Conservation (phyloP, 805 yeast genomes). For the Candida tammaniensis region DNA sequence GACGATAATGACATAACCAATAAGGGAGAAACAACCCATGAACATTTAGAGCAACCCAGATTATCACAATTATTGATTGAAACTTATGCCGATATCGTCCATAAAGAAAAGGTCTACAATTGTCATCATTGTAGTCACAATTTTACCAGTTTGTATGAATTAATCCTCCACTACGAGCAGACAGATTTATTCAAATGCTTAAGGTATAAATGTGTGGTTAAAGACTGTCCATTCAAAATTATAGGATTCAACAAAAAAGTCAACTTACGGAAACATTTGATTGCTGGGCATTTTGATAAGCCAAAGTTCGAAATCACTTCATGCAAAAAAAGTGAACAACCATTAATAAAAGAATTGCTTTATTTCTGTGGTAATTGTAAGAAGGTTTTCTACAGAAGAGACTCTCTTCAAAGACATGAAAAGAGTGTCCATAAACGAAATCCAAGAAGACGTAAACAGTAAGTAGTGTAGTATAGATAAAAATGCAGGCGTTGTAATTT, state of each 20-base stretch:
- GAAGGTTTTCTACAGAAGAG: conserved; percentile 13
- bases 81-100: background rate
- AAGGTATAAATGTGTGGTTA: conserved; percentile 25
- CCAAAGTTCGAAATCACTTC: background rate
- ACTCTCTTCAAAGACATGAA: conserved; percentile 12
- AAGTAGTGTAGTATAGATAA: too few species aligned
- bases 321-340: background rate
- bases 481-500: too few species aligned
- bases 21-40: too few species aligned
- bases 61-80: conserved; percentile 2
- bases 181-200: conserved; percentile 14
- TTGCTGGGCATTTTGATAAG: conserved; percentile 21
- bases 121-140: conserved; percentile 10
- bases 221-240: conserved; percentile 26
- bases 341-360: conserved; percentile 6
- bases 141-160: conserved; percentile 9
- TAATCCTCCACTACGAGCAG: conserved; percentile 21
- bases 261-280: conserved; percentile 27
- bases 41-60: too few species aligned
- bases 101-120: background rate
- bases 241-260: conserved; percentile 30
- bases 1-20: too few species aligned
- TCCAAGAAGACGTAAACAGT: background rate
- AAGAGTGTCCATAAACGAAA: conserved; percentile 6
- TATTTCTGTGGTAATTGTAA: conserved; percentile 11